phyloP scores from a whole-genome alignment of 495 filamentous ascomycete species.

The Copromyces sp. region DNA sequence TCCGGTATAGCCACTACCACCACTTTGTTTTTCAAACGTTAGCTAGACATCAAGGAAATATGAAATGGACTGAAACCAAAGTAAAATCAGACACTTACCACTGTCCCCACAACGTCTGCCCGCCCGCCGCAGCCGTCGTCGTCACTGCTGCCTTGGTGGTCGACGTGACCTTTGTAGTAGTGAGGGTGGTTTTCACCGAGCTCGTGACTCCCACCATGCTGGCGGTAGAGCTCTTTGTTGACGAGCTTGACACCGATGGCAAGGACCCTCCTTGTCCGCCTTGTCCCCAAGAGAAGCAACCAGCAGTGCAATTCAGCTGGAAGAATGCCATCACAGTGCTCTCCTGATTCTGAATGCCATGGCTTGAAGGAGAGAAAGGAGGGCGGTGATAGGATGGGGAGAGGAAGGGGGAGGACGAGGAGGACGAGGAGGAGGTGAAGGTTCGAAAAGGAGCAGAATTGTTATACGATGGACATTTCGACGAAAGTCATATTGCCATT shows the following conservation, averaged over 20 bases:
- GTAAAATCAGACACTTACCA: conserved; percentile 4
- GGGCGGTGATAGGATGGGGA: neutral
- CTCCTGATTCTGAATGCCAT: conserved; percentile 41
- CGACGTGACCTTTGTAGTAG: neutral
- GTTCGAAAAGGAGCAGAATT: neutral
- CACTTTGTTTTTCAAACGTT: too few species aligned
- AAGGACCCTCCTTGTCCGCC: conserved; percentile 6
- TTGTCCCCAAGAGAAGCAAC: conserved; percentile 33
- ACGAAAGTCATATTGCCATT: neutral
- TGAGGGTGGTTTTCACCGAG: neutral
- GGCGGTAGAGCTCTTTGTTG: neutral
- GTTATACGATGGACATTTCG: neutral
- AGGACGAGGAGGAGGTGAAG: neutral
- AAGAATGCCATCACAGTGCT: conserved; percentile 42
- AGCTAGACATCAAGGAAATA: too few species aligned
- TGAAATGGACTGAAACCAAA: too few species aligned
- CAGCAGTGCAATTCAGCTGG: conserved; percentile 25
- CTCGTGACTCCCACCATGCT: neutral
- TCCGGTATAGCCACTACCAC: conserved; percentile 9
- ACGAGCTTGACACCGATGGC: neutral
- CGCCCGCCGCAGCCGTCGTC: neutral
- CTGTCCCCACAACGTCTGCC: conserved; percentile 5
- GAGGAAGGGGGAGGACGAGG: neutral
- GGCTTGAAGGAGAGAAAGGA: conserved; percentile 17
- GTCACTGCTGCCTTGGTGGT: neutral